These are phyloP conservation scores for Populus euphratica DNA, from an alignment of 345 rosid genomes.

Conservation along the genomic window DNA sequence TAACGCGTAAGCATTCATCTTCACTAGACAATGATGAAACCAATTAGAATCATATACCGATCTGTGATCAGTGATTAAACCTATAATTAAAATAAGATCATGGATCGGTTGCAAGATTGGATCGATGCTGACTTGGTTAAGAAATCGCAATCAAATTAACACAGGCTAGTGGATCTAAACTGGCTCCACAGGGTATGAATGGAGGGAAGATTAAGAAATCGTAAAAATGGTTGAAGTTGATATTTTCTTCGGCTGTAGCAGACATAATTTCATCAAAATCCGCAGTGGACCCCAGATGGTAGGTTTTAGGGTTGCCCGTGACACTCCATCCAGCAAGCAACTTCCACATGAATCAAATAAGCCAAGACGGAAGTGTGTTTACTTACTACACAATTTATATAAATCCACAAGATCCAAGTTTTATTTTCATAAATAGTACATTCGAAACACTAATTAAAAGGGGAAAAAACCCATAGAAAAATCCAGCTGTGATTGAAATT, in stretches of 20 bases:
- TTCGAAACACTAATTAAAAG: not conserved
- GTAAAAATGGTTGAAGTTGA: conserved; percentile 1
- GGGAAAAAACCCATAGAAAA: not conserved
- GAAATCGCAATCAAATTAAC: not conserved
- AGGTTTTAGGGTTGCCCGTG: conserved; percentile 14
- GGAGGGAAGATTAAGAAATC: conserved; percentile 9
- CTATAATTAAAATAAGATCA: not conserved
- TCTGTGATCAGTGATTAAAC: not conserved
- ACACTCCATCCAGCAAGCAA: conserved; percentile 9
- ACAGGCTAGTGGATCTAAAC: not conserved
- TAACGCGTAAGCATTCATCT: not conserved
- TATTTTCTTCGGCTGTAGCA: not conserved
- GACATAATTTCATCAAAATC: conserved; percentile 1
- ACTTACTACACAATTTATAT: not conserved
- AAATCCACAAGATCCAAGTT: not conserved
- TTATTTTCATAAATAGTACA: not conserved
- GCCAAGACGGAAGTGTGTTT: conserved; percentile 10
- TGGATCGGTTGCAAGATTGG: not conserved
- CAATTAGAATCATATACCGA: not conserved
- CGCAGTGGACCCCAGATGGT: conserved; percentile 24
- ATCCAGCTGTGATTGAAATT: not conserved
- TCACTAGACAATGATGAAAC: not conserved
- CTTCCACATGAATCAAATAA: not conserved
- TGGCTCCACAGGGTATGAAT: conserved; percentile 30
- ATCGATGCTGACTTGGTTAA: conserved; percentile 15